A percentile compares a stretch with the other conserved stretches of the same genome.
Conservation (phyloP, 345 rosid genomes). For the Diplotaxis tenuifolia region DNA sequence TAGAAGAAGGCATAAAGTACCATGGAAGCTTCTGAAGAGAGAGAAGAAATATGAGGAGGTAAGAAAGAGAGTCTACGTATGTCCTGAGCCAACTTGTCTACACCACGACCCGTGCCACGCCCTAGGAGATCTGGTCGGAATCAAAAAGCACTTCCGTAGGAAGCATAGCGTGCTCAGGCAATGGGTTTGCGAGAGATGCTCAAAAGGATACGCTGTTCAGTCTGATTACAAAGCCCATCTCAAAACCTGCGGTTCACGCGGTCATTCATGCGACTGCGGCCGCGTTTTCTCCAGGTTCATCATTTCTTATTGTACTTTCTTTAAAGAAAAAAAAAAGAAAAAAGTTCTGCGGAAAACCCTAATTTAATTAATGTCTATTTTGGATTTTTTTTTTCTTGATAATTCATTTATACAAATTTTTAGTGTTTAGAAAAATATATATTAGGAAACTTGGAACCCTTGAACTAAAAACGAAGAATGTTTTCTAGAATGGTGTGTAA, state of each 20-base stretch:
- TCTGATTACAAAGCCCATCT: conserved; percentile 97
- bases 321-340: not conserved
- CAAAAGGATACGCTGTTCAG: conserved; percentile 95
- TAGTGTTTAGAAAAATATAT: not conserved
- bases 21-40: conserved; percentile 93
- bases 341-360: conserved; percentile 14
- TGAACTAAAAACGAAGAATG: conserved; percentile 14
- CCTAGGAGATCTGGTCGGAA: conserved; percentile 95
- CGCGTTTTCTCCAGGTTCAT: conserved; percentile 90
- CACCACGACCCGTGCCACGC: conserved; percentile 97
- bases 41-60: conserved; percentile 59
- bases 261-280: conserved; percentile 98
- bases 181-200: conserved; percentile 92
- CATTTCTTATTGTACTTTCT: not conserved
- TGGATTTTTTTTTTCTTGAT: not conserved
- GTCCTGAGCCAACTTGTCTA: conserved; percentile 90
- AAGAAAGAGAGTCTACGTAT: conserved; percentile 78
- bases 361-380: conserved; percentile 12
- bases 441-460: not conserved
- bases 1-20: conserved; percentile 90
- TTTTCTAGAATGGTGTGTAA: conserved; percentile 3
- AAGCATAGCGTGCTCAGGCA: conserved; percentile 88
- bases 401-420: not conserved
- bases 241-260: conserved; percentile 93
- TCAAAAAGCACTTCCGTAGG: conserved; percentile 86